Percentiles rank a stretch among this genome's conserved stretches.
Evolutionary conservation across 2,329 filamentous ascomycete species (phyloP).

Genomic region (Apiospora saccharicola): DNA sequence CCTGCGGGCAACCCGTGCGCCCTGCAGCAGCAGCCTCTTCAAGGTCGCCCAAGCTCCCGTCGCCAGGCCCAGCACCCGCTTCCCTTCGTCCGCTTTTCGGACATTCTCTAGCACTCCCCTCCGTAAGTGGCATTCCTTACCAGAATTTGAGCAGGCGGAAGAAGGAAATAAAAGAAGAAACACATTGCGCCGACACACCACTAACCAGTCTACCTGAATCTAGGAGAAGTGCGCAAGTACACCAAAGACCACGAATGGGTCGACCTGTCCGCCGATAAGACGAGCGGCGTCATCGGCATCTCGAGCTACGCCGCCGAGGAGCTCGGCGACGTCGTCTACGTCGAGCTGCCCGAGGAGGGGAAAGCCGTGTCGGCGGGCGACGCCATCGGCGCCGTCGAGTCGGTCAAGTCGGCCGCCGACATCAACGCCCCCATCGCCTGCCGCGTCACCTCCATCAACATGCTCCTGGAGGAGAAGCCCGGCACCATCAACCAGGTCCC

Average conservation of each 20-base stretch:
- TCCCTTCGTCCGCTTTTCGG: slow-evolving; percentile 50
- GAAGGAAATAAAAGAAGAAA: neutral
- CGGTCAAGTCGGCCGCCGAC: slow-evolving; percentile 97
- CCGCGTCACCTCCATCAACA: slow-evolving; percentile 78
- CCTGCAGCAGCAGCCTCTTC: slow-evolving; percentile 43
- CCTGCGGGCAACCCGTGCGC: slow-evolving; percentile 58
- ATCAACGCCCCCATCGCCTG: slow-evolving; percentile 90
- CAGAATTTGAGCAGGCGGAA: neutral
- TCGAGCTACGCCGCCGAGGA: slow-evolving; percentile 90
- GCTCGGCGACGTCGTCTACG: slow-evolving; percentile 95
- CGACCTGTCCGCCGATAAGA: slow-evolving; percentile 83
- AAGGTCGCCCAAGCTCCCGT: slow-evolving; percentile 47
- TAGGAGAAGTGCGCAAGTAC: slow-evolving; percentile 80
- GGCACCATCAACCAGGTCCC: slow-evolving; percentile 87
- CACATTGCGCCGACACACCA: slow-evolving; percentile 35
- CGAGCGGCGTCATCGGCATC: slow-evolving; percentile 83
- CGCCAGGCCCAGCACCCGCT: slow-evolving; percentile 43
- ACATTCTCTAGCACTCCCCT: slow-evolving; percentile 55
- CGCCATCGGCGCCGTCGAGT: slow-evolving; percentile 92
- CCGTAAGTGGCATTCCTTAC: slow-evolving; percentile 43
- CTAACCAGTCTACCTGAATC: slow-evolving; percentile 41
- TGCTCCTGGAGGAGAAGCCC: slow-evolving; percentile 81
- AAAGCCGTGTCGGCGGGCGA: slow-evolving; percentile 78
- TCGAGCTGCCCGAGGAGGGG: slow-evolving; percentile 83
- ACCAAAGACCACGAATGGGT: slow-evolving; percentile 99